These are phyloP conservation scores for Stagonosporopsis rhizophila DNA, from an alignment of 2,329 filamentous ascomycete species.

Conservation along the genomic window DNA sequence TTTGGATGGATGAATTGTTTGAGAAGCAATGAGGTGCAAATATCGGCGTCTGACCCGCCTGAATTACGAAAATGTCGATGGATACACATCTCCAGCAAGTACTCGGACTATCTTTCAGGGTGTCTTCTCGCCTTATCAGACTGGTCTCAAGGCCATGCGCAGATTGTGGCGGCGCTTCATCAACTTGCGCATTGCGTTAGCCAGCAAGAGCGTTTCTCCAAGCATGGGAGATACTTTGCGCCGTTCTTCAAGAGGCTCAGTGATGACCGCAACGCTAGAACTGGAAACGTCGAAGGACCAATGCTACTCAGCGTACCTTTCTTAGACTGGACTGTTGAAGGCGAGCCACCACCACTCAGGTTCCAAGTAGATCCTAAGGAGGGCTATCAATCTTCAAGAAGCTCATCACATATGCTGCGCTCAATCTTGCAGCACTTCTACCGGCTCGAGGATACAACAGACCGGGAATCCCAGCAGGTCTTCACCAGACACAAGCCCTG, in stretches of 20 bases:
- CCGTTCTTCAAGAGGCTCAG: constrained; percentile 50
- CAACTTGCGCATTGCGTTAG: constrained; percentile 49
- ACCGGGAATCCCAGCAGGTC: constrained; percentile 51
- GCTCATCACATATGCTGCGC: constrained; percentile 49
- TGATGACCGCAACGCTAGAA: constrained; percentile 17
- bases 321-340: constrained; percentile 52
- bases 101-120: constrained; percentile 49
- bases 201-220: constrained; percentile 53
- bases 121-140: constrained; percentile 43
- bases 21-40: constrained; percentile 43
- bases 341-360: constrained; percentile 47
- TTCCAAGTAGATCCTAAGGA: constrained; percentile 54
- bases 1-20: constrained; percentile 54
- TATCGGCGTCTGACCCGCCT: constrained; percentile 34
- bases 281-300: constrained; percentile 30
- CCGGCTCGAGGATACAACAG: constrained; percentile 52
- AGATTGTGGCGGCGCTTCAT: constrained; percentile 31
- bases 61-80: constrained; percentile 48
- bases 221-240: constrained; percentile 54
- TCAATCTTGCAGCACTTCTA: constrained; percentile 55
- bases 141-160: constrained; percentile 33
- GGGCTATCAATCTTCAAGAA: constrained; percentile 49
- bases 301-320: constrained; percentile 53
- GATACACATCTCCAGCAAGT: constrained; percentile 55
- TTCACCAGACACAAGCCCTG: constrained; percentile 54